These are phyloP conservation scores for Sporisorium exsertum DNA, from an alignment of 1,284 basidiomycete species.

Conservation along the genomic window DNA sequence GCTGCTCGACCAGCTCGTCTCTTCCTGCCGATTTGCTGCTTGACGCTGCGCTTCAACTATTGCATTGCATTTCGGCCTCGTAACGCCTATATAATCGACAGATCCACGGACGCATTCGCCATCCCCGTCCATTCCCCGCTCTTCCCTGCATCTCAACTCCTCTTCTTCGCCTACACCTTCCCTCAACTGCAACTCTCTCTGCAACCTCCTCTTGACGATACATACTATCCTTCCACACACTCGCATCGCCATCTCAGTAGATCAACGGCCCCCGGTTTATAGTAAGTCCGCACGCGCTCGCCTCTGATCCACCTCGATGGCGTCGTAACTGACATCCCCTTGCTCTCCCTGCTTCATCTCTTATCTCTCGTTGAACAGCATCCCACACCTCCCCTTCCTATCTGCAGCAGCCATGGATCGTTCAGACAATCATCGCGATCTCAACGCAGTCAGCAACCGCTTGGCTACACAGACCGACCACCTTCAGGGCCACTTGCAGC, in stretches of 20 bases:
- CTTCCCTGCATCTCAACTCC: neutral
- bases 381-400: neutral
- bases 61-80: conserved; percentile 6
- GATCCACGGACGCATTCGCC: neutral
- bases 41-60: neutral
- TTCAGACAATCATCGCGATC: conserved; percentile 33
- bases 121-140: conserved; percentile 2
- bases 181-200: neutral
- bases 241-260: neutral
- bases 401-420: conserved; percentile 20
- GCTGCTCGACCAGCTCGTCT: neutral
- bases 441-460: conserved; percentile 44
- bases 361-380: neutral
- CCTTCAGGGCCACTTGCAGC: conserved; percentile 58
- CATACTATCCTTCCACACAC: neutral
- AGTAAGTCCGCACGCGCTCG: neutral
- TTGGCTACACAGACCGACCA: conserved; percentile 60
- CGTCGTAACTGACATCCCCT: neutral
- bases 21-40: neutral
- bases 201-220: neutral
- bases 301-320: neutral
- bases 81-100: conserved; percentile 23
- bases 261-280: neutral
- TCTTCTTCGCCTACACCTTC: neutral
- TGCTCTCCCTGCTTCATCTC: neutral